Base-by-base conservation (phyloP, 106 monocot genomes). In the Alisma plantagoaquatica region DNA sequence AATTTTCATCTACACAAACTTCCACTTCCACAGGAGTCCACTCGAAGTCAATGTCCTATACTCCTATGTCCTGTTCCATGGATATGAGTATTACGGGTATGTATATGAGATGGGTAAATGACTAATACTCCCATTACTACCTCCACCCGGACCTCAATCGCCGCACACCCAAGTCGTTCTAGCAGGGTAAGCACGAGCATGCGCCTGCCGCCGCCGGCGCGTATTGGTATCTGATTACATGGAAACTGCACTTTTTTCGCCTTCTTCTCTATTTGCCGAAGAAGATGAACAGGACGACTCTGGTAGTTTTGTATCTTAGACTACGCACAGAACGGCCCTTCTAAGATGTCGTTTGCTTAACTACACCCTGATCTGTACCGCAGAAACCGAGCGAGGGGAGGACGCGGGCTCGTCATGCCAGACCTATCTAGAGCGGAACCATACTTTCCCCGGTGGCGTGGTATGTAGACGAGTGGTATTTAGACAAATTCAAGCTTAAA, bases 181-280 rank as follows among this genome's bases (percentile, higher is more conserved):
- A n/a, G n/a, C n/a, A n/a, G n/a, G n/a, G n/a, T n/a, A n/a, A n/a
- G n/a, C n/a, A n/a, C n/a, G n/a, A n/a, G n/a, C n/a, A n/a, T n/a
- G n/a, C n/a, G n/a, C n/a, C n/a, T n/a, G n/a, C n/a, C n/a, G n/a
- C n/a, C 35, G 14, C 14, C 35, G 35, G 35, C 35, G 35, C 35
- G 35, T 38, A 38, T 6, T 7, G 9, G 14, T 6, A 7, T 7
- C 9, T 7, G 14, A 6, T 7, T 38, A 6, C 41, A 81, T 81
- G 80, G 75, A 81, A 10, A 46, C 67, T 3, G 80, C 80, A 17
- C 66, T 81, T 48, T 81, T 81, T 67, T 72, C 80, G 7, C 67
- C 75, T 16, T 64, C 75, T 10, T 68, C 75, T 29, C 75, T 81
- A 57, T 81, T 81, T 38, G 62, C 42, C 53, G 62, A 58, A 44